Conservation (phyloP, 805 yeast species). For the Saccharomycopsis sp. region DNA sequence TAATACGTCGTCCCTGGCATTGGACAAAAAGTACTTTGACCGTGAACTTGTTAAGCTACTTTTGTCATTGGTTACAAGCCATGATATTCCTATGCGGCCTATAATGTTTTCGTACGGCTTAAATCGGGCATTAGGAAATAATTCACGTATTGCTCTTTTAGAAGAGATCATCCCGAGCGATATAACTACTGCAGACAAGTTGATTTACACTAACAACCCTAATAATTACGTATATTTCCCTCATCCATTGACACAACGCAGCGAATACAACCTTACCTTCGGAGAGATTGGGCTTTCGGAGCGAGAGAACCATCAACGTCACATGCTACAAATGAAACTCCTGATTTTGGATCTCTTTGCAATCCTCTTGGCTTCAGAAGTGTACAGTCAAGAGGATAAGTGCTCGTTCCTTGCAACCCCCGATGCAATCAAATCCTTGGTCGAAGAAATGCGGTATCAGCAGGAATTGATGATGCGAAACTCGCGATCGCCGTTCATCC, state of each 20-base stretch:
- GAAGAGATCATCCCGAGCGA: constrained; percentile 36
- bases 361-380: constrained; percentile 23
- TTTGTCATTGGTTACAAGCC: constrained; percentile 31
- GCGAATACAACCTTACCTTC: constrained; percentile 1
- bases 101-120: constrained; percentile 47
- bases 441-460: constrained; percentile 28
- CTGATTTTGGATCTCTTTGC: constrained; percentile 46
- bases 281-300: constrained; percentile 20
- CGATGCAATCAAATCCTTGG: constrained; percentile 11
- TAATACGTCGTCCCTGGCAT: constrained; percentile 15
- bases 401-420: constrained; percentile 8
- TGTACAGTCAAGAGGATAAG: background rate
- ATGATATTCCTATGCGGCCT: constrained; percentile 29
- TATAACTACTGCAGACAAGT: constrained; percentile 14
- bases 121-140: constrained; percentile 48
- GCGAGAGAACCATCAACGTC: constrained; percentile 37
- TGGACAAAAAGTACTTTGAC: constrained; percentile 6
- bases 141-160: constrained; percentile 36
- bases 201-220: constrained; percentile 1
- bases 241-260: constrained; percentile 11
- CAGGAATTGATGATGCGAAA: constrained; percentile 40
- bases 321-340: constrained; percentile 37
- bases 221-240: constrained; percentile 8
- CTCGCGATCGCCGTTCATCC: constrained; percentile 38
- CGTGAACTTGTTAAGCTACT: constrained; percentile 28